Evolutionary conservation across 805 yeast genomes (phyloP).

Genomic region (Lipomyces yamanashiensis): DNA sequence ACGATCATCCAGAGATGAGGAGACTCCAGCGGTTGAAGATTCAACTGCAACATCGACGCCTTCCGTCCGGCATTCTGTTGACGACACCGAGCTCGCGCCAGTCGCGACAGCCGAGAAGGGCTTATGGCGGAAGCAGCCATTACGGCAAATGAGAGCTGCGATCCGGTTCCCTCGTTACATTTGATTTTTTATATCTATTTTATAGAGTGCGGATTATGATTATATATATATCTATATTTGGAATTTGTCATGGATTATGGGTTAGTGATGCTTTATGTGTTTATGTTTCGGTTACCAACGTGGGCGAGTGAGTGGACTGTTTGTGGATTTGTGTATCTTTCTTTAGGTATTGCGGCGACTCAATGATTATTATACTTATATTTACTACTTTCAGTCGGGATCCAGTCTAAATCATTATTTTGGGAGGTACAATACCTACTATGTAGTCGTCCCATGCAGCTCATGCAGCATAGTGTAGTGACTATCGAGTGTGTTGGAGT

Average conservation of each 20-base stretch:
- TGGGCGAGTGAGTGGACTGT: neutral
- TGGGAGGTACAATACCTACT: too few relatives aligned
- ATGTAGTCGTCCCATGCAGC: too few relatives aligned
- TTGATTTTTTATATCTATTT: neutral
- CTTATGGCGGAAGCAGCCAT: constrained; percentile 5
- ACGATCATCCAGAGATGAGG: constrained; percentile 5
- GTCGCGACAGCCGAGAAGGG: constrained; percentile 3
- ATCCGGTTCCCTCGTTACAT: constrained; percentile 18
- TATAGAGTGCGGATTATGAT: neutral
- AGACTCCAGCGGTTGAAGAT: neutral
- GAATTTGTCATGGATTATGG: neutral
- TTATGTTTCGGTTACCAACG: neutral
- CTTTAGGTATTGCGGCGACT: too few relatives aligned
- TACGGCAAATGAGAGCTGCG: constrained; percentile 14
- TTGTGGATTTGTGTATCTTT: neutral
- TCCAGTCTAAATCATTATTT: too few relatives aligned
- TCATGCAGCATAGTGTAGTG: too few relatives aligned
- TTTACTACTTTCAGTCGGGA: too few relatives aligned
- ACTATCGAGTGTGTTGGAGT: too few relatives aligned
- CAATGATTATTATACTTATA: too few relatives aligned
- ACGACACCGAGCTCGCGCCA: neutral
- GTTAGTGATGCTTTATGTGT: too few relatives aligned
- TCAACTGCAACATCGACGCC: neutral
- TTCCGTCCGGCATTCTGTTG: neutral
- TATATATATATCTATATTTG: neutral